Evolutionary conservation across 1,284 basidiomycete genomes (phyloP).

Genomic region (Phaffia rhodozyma): DNA sequence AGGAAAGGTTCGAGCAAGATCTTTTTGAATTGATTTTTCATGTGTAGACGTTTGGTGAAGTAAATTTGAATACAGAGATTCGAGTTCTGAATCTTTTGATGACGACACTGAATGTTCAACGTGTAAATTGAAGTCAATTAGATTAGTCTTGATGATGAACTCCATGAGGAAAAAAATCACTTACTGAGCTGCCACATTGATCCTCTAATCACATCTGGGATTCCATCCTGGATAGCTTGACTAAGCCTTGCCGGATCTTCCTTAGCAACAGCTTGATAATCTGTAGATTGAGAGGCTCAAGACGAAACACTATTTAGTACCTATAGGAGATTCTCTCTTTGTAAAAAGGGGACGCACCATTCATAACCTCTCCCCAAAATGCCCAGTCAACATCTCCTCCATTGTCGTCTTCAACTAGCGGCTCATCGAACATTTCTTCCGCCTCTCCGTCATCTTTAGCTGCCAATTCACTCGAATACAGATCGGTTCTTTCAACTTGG

Average conservation of each 20-base stretch:
- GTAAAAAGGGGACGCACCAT: conserved; percentile 41
- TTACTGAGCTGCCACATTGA: conserved; percentile 16
- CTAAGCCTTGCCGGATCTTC: conserved; percentile 67
- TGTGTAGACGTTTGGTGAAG: conserved; percentile 74
- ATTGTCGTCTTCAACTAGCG: neutral
- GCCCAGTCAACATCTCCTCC: conserved; percentile 43
- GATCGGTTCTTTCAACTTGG: neutral
- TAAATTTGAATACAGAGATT: conserved; percentile 68
- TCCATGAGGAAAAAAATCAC: neutral
- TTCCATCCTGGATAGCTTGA: conserved; percentile 80
- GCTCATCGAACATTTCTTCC: conserved; percentile 10
- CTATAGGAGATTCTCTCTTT: neutral
- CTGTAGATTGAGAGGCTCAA: conserved; percentile 31
- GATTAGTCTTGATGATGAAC: neutral
- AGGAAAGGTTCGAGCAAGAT: conserved; percentile 93
- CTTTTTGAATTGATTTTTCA: conserved; percentile 86
- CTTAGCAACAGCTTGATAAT: conserved; percentile 74
- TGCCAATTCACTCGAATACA: neutral
- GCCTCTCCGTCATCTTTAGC: neutral
- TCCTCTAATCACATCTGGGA: conserved; percentile 49
- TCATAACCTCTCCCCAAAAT: conserved; percentile 94
- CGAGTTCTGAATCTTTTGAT: conserved; percentile 78
- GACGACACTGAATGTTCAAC: conserved; percentile 51
- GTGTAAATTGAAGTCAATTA: neutral
- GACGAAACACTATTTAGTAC: neutral